phyloP scores from a whole-genome alignment of 2,329 filamentous ascomycete species.

The Colletotrichum sp. region DNA sequence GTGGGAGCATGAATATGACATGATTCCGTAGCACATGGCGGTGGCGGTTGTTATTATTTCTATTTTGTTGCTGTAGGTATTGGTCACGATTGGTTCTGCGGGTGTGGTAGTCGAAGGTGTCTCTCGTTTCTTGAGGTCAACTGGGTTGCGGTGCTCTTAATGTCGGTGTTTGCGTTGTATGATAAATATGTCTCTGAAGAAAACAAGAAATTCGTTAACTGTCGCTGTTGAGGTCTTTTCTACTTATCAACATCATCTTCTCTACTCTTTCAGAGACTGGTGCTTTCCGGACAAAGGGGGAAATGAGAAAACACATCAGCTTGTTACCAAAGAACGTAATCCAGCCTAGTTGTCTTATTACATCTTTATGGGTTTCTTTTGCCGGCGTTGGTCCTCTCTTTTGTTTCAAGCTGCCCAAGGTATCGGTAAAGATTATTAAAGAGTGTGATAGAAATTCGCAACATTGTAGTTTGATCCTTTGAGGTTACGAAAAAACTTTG shows the following conservation, averaged over 20 bases:
- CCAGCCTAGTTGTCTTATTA: neutral
- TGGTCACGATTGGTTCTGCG: neutral
- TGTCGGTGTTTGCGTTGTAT: neutral
- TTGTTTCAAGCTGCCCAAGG: neutral
- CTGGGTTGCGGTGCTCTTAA: neutral
- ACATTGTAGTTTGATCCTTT: neutral
- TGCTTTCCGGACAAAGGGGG: neutral
- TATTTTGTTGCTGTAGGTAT: neutral
- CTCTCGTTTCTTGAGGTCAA: neutral
- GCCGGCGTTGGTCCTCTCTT: neutral
- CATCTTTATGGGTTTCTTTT: neutral
- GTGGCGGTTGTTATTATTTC: neutral
- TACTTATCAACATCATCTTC: neutral
- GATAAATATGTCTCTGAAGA: neutral
- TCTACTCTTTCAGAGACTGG: neutral
- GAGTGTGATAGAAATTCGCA: neutral
- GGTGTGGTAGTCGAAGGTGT: neutral
- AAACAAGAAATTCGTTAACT: neutral
- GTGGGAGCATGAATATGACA: constrained; percentile 6
- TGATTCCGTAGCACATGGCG: constrained; percentile 17
- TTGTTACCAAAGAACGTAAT: neutral
- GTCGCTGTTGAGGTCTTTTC: neutral
- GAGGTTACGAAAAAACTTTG: neutral
- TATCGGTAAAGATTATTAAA: neutral
- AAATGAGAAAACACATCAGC: neutral